Evolutionary conservation across 768 basidiomycete genomes (phyloP).

Genomic region (Serendipita indica): DNA sequence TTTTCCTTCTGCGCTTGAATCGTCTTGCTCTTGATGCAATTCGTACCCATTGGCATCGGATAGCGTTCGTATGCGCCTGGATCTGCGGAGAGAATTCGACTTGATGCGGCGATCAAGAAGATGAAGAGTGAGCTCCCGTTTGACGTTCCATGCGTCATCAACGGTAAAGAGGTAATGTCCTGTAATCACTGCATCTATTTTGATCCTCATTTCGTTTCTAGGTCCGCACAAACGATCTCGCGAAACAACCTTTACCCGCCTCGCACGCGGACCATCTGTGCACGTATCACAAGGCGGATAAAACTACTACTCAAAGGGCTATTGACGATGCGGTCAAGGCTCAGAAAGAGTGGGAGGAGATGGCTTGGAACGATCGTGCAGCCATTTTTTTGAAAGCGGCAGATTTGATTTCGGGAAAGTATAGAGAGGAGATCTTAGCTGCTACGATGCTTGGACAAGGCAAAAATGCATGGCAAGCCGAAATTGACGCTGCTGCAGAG

Average conservation of each 20-base stretch:
- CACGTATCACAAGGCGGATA: conserved; percentile 78
- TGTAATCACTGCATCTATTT: too few species aligned
- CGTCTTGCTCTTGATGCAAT: conserved; percentile 2
- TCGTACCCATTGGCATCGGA: not conserved
- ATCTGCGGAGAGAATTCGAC: conserved; percentile 56
- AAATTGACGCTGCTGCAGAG: conserved; percentile 98
- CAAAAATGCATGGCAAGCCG: conserved; percentile 99
- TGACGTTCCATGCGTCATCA: conserved; percentile 84
- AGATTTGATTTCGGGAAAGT: conserved; percentile 89
- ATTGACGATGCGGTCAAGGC: conserved; percentile 81
- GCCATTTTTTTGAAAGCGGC: conserved; percentile 98
- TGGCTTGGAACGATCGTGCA: conserved; percentile 95
- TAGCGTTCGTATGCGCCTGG: conserved; percentile 68
- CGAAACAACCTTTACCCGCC: conserved; percentile 72
- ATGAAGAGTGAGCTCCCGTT: conserved; percentile 78
- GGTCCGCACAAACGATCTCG: conserved; percentile 69
- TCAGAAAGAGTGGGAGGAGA: conserved; percentile 76
- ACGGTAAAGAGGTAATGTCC: conserved; percentile 61
- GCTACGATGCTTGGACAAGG: conserved; percentile 98
- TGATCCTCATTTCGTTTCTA: conserved; percentile 19
- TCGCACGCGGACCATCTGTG: conserved; percentile 72
- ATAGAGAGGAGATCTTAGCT: conserved; percentile 86
- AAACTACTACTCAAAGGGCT: conserved; percentile 55
- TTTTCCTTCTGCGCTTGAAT: not conserved
- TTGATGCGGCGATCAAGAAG: conserved; percentile 58